Evolutionary conservation across 768 basidiomycete species (phyloP), one percentile per base, ranked within the genome.

Genomic region (Lentinus tigrinus): DNA sequence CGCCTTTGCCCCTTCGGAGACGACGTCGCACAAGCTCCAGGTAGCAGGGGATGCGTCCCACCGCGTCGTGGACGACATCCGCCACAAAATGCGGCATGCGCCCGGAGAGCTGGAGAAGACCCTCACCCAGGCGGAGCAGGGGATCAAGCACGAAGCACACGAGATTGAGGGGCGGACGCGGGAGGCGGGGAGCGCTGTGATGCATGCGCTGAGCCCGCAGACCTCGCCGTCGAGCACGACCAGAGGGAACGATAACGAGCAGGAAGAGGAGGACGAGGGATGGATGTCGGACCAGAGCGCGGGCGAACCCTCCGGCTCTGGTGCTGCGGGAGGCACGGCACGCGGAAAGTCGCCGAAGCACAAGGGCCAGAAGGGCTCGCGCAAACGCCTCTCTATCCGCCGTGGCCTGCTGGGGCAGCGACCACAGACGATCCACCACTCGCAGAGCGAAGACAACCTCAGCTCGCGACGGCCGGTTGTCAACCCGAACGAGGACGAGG

Each of bases 221-320:
- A 6, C 23, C 16, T 47, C 61, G 31, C 56, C 37, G 3, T n/a
- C 49, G 26, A 40, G 47, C 26, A 19, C 19, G 43, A 47, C n/a
- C 19, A 49, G 53, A 23, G 40, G 24, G 24, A 60, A 17, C 4
- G 36, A 38, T 47, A 28, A 31, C 17, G 40, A 47, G 57, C 13
- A 44, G 49, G 54, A 38, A 24, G 47, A 31, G 4, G 83, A 83
- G 17, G 85, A 87, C 0, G 87, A 82, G 58, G 84, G 77, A 2
- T 88, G 85, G 87, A 77, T 78, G 17, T 88, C 86, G 6, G 88
- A 90, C 47, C 72, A 67, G 23, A 79, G 77, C 55, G 66, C 68
- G 23, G 69, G 63, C 23, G 61, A 64, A 26, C 52, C 57, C 2
- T 48, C 59, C 11, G 3, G 47, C 62, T 46, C 53, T 52, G 24